Evolutionary conservation across 164 flowering plant species (phyloP), one percentile per base, ranked within the genome.

Genomic region (Brasenia schreberi): DNA sequence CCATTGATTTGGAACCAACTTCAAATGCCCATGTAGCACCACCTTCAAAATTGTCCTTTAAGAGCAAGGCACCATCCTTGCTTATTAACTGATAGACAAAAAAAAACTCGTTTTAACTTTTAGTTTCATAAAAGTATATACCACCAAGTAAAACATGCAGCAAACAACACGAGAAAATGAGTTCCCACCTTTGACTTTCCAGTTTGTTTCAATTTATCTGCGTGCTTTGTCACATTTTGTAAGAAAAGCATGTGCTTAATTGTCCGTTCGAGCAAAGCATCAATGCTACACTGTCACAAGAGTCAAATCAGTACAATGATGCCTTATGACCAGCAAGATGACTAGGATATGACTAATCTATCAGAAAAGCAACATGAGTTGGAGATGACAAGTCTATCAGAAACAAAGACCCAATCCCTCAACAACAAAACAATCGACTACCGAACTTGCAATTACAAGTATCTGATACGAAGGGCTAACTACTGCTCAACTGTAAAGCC

Each of bases 231-330:
- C 64, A 95, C 98, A 73, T 89, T 86, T 83, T 95, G 97, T 88
- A 95, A 73, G 88, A 95, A 95, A 68, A 90, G 87, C 99, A 92
- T 95, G 74, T 95, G 99, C 77, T 92, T 95, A 67, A 95, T 90
- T 42, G 99, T 95, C 9, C 89, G 82, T 71, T 95, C 99, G 64
- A 95, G 79, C 23, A 95, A 79, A 23, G 91, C 88, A 86, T 95
- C 99, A 43, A 95, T 95, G 80, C 98, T 95, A 83, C 97, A 92
- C 99, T 95, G 98, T 78, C 9, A 49, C 56, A 49, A 49, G 10
- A 49, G 56, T 49, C 16, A 49, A 33, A 49, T 49, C 56, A 49
- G 56, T 49, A 14, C 56, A 33, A 49, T 49, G 56, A 49, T 49
- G 56, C 56, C 56, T 49, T 49, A 49, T 1, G 39, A 33, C 3